A percentile compares a stretch with the other conserved stretches of the same genome.
Conservation (phyloP, 495 filamentous ascomycete species). For the Penicillium taxi region DNA sequence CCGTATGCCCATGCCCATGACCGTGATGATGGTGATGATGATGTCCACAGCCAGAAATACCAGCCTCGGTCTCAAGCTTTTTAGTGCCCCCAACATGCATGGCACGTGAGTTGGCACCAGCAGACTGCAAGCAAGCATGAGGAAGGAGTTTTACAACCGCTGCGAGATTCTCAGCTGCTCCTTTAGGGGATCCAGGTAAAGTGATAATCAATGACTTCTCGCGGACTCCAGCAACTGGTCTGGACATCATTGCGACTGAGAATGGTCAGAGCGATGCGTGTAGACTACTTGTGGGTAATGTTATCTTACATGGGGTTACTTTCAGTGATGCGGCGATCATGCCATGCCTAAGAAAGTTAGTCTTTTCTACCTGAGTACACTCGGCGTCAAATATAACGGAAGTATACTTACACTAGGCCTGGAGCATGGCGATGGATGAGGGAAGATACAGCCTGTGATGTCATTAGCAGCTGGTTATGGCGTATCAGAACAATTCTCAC, state of each 20-base stretch:
- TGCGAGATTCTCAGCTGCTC: constrained; percentile 92
- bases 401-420: constrained; percentile 64
- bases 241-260: constrained; percentile 92
- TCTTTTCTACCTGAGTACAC: constrained; percentile 16
- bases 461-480: constrained; percentile 14
- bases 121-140: constrained; percentile 86
- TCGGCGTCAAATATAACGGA: constrained; percentile 1
- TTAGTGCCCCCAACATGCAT: constrained; percentile 75
- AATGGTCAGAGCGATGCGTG: constrained; percentile 15
- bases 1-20: constrained; percentile 57
- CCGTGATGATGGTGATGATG: constrained; percentile 45
- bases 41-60: constrained; percentile 38
- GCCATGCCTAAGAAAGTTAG: constrained; percentile 54
- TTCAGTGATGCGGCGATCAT: constrained; percentile 83
- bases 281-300: constrained; percentile 9
- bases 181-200: constrained; percentile 90
- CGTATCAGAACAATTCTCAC: constrained; percentile 34
- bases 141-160: constrained; percentile 83
- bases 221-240: constrained; percentile 84
- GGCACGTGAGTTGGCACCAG: constrained; percentile 69
- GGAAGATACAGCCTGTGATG: constrained; percentile 61
- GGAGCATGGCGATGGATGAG: constrained; percentile 82
- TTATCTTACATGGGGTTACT: constrained; percentile 77
- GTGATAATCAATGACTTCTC: constrained; percentile 81
- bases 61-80: constrained; percentile 78